Evolutionary conservation across 164 flowering plant species (phyloP).

Genomic region (Kalanchoe fedtschenkoi): DNA sequence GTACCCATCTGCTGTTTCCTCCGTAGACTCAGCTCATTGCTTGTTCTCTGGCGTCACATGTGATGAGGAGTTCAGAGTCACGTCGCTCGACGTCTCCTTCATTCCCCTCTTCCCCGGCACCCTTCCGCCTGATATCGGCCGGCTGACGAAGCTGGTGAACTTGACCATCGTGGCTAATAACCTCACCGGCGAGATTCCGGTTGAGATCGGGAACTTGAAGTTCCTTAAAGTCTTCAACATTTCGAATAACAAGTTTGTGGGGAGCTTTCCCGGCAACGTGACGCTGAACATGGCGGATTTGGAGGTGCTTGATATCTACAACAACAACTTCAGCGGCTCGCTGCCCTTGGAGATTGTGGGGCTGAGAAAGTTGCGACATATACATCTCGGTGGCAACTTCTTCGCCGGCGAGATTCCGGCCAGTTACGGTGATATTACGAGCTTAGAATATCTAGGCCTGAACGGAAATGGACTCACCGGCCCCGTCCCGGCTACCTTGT

Average conservation of each 20-base stretch:
- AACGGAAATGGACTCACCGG: conserved; percentile 53
- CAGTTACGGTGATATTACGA: conserved; percentile 34
- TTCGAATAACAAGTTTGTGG: conserved; percentile 46
- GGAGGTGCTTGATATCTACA: conserved; percentile 50
- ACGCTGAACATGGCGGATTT: conserved; percentile 25
- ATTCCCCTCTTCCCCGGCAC: conserved; percentile 31
- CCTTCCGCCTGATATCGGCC: conserved; percentile 59
- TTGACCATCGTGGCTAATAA: conserved; percentile 39
- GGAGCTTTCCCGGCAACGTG: conserved; percentile 34
- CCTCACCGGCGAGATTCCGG: conserved; percentile 63
- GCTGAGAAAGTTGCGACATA: conserved; percentile 30
- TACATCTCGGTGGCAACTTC: conserved; percentile 64
- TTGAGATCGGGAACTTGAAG: conserved; percentile 34
- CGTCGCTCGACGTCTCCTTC: conserved; percentile 42
- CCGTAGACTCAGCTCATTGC: conserved; percentile 39
- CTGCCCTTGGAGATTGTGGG: conserved; percentile 35
- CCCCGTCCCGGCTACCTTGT: conserved; percentile 38
- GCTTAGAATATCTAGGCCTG: conserved; percentile 47
- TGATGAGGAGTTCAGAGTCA: conserved; percentile 37
- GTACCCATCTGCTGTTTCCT: conserved; percentile 9
- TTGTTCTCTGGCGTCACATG: conserved; percentile 66
- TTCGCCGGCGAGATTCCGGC: conserved; percentile 64
- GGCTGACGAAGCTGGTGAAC: conserved; percentile 36
- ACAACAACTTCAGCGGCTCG: conserved; percentile 59
- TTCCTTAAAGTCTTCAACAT: conserved; percentile 46